Conservation (phyloP, 305 asterid genomes). For the Fraxinus dipetala region DNA sequence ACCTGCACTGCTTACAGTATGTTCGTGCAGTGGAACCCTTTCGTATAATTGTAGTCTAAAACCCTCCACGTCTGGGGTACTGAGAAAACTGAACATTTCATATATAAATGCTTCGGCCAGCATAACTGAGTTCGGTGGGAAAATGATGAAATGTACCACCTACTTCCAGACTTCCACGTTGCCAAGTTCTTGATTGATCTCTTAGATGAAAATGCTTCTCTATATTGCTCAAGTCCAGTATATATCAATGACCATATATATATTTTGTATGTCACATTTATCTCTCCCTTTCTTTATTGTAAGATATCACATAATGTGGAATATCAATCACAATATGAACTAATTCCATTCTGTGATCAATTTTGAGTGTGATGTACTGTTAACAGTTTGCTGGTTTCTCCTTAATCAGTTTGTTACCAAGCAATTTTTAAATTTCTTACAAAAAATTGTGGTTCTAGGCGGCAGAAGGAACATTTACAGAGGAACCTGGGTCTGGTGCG, state of each 20-base stretch:
- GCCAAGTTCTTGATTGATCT: not conserved
- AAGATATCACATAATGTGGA: not conserved
- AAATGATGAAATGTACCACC: not conserved
- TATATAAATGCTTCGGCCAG: not conserved
- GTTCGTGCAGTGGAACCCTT: not conserved
- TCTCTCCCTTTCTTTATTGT: not conserved
- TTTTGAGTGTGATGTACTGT: not conserved
- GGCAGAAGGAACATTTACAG: slow-evolving; percentile 74
- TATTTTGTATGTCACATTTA: not conserved
- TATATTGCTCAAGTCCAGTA: not conserved
- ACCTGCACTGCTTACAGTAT: not conserved
- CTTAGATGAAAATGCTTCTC: not conserved
- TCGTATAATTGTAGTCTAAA: not conserved
- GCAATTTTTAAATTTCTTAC: slow-evolving; percentile 10
- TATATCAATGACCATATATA: not conserved
- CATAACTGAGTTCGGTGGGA: not conserved
- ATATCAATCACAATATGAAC: not conserved
- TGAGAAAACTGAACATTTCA: not conserved
- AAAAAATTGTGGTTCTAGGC: slow-evolving; percentile 47
- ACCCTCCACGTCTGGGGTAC: not conserved
- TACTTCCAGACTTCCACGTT: not conserved
- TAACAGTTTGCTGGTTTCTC: slow-evolving; percentile 6
- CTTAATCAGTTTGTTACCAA: slow-evolving; percentile 13
- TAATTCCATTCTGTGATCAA: not conserved
- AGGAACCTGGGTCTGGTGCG: slow-evolving; percentile 99